phyloP scores from a whole-genome alignment of 2,329 filamentous ascomycete genomes.

The Epichloe uncinata region DNA sequence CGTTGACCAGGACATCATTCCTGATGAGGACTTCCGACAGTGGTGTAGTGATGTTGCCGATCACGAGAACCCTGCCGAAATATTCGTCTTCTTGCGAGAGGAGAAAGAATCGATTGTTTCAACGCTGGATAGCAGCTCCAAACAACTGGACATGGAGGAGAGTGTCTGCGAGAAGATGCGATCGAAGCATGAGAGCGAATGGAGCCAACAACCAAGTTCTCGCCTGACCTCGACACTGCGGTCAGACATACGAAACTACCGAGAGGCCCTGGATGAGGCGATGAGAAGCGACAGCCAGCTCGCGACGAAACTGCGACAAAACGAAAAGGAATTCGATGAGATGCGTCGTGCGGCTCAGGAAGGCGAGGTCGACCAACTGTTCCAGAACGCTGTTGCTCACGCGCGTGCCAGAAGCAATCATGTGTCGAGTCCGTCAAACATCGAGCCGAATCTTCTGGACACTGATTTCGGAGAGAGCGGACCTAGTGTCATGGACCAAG shows the following conservation, averaged over 20 bases:
- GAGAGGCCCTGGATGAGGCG: slow-evolving; percentile 80
- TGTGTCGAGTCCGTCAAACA: slow-evolving; percentile 43
- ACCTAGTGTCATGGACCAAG: slow-evolving; percentile 77
- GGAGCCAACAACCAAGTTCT: slow-evolving; percentile 94
- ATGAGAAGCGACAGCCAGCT: slow-evolving; percentile 75
- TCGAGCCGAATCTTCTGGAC: slow-evolving; percentile 73
- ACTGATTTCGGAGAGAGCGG: slow-evolving; percentile 76
- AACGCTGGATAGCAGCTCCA: slow-evolving; percentile 65
- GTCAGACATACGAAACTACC: slow-evolving; percentile 76
- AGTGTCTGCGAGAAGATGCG: slow-evolving; percentile 99
- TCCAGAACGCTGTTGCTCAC: slow-evolving; percentile 75
- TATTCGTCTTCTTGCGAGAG: slow-evolving; percentile 65
- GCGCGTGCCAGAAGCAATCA: slow-evolving; percentile 53
- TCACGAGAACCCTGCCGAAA: slow-evolving; percentile 63
- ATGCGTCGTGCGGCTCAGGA: slow-evolving; percentile 83
- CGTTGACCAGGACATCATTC: slow-evolving; percentile 81
- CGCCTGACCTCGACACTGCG: slow-evolving; percentile 77
- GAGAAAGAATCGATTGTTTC: slow-evolving; percentile 65
- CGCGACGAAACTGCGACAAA: slow-evolving; percentile 69
- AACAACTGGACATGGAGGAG: slow-evolving; percentile 92
- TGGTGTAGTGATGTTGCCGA: slow-evolving; percentile 92
- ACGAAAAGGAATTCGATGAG: slow-evolving; percentile 82
- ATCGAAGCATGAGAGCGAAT: slow-evolving; percentile 88
- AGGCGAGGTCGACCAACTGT: slow-evolving; percentile 77
- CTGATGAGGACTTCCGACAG: slow-evolving; percentile 80